phyloP scores from a whole-genome alignment of 2,329 filamentous ascomycete species.

The Trichophyton mentagrophytes region DNA sequence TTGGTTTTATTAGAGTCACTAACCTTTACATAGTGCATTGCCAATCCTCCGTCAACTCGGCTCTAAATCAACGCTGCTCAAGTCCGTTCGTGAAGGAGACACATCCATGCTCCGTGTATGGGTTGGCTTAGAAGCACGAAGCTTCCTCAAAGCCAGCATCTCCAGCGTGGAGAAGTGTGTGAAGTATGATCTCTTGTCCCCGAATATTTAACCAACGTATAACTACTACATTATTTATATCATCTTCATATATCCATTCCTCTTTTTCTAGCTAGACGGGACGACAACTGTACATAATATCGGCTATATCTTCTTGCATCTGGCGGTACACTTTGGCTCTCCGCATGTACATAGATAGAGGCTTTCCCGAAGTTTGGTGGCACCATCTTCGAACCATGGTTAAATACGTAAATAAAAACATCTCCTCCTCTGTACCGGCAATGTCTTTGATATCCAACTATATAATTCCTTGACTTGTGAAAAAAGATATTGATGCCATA shows the following conservation, averaged over 20 bases:
- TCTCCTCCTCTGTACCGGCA: neutral
- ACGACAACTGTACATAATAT: neutral
- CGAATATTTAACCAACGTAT: constrained; percentile 54
- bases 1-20: neutral
- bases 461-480: neutral
- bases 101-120: constrained; percentile 82
- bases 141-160: constrained; percentile 78
- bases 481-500: no score
- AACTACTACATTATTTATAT: neutral
- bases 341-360: neutral
- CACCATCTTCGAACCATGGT: neutral
- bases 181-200: constrained; percentile 77
- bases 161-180: constrained; percentile 84
- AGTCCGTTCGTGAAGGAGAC: constrained; percentile 59
- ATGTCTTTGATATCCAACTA: neutral
- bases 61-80: constrained; percentile 40
- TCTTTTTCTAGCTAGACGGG: neutral
- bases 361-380: neutral
- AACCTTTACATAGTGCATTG: constrained; percentile 49
- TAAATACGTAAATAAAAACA: neutral
- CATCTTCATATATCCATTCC: neutral
- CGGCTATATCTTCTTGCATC: neutral
- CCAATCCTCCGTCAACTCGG: constrained; percentile 84
- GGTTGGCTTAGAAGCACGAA: constrained; percentile 77
- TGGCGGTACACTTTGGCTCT: neutral